Conservation (phyloP, 1,284 basidiomycete genomes). For the Puccinia horiana region DNA sequence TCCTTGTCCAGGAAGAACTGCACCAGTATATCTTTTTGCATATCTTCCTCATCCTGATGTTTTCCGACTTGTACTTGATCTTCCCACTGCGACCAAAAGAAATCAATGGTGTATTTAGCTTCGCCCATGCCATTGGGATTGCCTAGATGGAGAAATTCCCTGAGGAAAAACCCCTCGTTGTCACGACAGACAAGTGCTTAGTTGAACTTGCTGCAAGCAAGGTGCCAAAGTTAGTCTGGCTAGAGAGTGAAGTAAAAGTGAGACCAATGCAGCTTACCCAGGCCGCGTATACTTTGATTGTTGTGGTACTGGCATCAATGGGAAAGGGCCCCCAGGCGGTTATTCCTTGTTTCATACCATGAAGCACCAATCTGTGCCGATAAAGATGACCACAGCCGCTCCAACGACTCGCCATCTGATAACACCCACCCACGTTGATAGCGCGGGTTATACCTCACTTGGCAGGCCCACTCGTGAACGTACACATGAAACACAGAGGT, state of each 20-base stretch:
- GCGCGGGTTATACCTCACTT: slow-evolving; percentile 6
- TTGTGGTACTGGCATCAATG: background rate
- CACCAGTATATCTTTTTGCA: background rate
- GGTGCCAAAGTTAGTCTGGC: no score
- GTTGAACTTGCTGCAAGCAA: background rate
- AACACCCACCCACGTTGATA: slow-evolving; percentile 1
- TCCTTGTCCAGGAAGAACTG: background rate
- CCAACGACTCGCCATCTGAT: slow-evolving; percentile 7
- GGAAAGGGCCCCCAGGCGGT: background rate
- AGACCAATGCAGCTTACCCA: no score
- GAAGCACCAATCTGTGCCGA: background rate
- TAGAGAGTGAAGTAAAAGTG: no score
- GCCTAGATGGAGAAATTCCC: background rate
- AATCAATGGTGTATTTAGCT: background rate
- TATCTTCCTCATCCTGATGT: background rate
- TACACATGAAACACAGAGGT: slow-evolving; percentile 23
- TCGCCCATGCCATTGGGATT: background rate
- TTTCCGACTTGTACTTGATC: background rate
- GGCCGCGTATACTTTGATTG: background rate
- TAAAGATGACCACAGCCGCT: slow-evolving; percentile 18
- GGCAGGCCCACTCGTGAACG: slow-evolving; percentile 20
- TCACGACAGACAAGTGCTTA: background rate
- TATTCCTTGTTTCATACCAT: slow-evolving; percentile 7
- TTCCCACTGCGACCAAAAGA: background rate
- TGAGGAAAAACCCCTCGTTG: background rate